Base-by-base conservation (phyloP, 805 yeast genomes). In the Debaryomyces castellii region DNA sequence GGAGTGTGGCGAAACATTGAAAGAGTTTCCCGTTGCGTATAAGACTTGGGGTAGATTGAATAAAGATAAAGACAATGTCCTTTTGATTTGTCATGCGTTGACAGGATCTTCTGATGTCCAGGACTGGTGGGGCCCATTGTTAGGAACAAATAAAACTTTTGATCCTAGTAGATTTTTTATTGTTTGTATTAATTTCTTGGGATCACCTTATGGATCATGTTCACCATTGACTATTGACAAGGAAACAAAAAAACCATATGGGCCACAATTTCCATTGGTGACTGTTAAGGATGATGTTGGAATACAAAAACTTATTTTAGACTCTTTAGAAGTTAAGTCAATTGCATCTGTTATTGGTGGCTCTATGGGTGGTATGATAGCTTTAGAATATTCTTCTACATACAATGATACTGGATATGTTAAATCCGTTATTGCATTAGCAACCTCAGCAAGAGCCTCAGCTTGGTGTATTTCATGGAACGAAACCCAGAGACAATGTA, bases 391-490 rank as follows among this genome's bases (percentile, higher is more conserved):
- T 78, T 81, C 90, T 3, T 60, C 73, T 1, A 67, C 68, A 2
- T 89, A 79, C 61, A 83, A 81, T 45, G 85, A 85, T 3, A 62
- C 72, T 1, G 77, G 74, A 2, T 94, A 80, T 60, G 96, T 94
- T 27, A 77, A 77, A 48, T 72, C 78, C 35, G 73, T 87, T 18
- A 83, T 92, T 11, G 92, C 97, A 0, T 68, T 92, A 44, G 99
- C 99, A 1, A 92, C 98, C 0, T 83, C 95, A 21, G 97, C 98
- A 0, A 76, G 95, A 59, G 96, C 91, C 37, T 86, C 96, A 2
- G 99, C 99, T 0, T 94, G 99, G 99, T 94, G 98, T 54, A 94
- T 94, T 34, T 88, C 96, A 3, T 94, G 99, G 99, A 92, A 96
- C 44, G 99, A 94, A 62, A 96, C 99, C 1, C 99, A 94, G 67